Conservation (phyloP, 2,329 filamentous ascomycete species). For the Epichloe uncinata region DNA sequence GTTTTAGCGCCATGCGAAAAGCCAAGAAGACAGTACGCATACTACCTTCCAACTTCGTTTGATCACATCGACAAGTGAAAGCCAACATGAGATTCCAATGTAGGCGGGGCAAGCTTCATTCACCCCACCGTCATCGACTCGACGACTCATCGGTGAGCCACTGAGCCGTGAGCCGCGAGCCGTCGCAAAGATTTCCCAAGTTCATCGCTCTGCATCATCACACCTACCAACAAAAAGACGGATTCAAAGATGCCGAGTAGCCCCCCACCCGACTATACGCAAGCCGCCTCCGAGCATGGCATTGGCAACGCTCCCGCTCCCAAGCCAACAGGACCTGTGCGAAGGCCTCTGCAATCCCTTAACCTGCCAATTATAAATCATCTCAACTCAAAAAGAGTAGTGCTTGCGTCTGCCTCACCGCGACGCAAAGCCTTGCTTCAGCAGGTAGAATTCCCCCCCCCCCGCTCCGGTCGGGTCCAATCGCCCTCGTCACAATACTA, state of each 20-base stretch:
- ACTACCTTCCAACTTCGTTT: too few species aligned
- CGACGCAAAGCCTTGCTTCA: constrained; percentile 69
- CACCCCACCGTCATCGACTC: too few species aligned
- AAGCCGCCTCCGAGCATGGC: constrained; percentile 25
- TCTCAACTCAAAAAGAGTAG: constrained; percentile 66
- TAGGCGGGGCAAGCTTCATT: too few species aligned
- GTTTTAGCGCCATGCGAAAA: too few species aligned
- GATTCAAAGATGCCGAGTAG: background rate
- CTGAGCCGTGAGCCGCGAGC: background rate
- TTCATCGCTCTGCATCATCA: constrained; percentile 1
- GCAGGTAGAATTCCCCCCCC: constrained; percentile 32
- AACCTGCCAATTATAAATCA: constrained; percentile 66
- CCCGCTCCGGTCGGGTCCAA: background rate
- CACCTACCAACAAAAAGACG: background rate
- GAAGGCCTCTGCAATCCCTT: constrained; percentile 50
- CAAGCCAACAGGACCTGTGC: constrained; percentile 20
- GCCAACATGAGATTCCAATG: too few species aligned
- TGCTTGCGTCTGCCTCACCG: constrained; percentile 84
- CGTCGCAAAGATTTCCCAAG: constrained; percentile 1
- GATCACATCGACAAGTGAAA: too few species aligned
- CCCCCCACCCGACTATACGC: constrained; percentile 34
- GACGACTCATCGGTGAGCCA: too few species aligned
- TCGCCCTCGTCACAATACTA: constrained; percentile 3
- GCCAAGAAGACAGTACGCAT: too few species aligned
- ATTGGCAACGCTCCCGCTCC: constrained; percentile 14